Evolutionary conservation across 2,329 filamentous ascomycete genomes (phyloP), one percentile per base, ranked within the genome.

Genomic region (Berkeleyomyces basicola): DNA sequence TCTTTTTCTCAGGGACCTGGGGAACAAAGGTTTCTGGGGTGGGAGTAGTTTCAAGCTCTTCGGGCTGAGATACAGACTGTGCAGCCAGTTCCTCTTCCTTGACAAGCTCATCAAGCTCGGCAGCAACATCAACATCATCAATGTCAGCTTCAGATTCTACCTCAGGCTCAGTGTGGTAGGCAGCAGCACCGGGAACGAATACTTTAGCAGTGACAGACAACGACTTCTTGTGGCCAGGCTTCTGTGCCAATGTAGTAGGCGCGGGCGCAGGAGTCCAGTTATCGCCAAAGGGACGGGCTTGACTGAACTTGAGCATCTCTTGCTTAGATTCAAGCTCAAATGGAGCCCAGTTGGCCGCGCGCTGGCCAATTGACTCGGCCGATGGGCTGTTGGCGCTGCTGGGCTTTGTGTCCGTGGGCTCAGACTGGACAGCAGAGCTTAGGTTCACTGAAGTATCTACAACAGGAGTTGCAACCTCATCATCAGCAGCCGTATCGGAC

Each of bases 161-260:
- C 4, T 65, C 66, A 0, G 60, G 51, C 42, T 68, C 66, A 1
- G 69, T 68, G 37, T 70, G 63, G 44, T 69, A 67, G 65, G 72
- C 64, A 67, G 70, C 66, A 40, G 69, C 72, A 16, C 75, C 74
- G 11, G 80, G 79, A 3, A 77, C 79, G 70, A 93, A 95, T 0
- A 86, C 79, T 68, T 82, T 82, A 0, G 88, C 87, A 14, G 82
- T 79, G 3, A 87, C 85, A 43, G 88, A 91, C 33, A 91, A 76
- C 3, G 83, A 83, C 66, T 79, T 78, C 66, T 77, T 77, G 72
- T 71, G 70, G 1, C 62, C 49, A 9, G 46, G 61, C 44, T 59
- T 61, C 49, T 61, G 63, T 31, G 55, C 57, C 36, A 33, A 37
- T 3, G 33, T 55, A 7, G 4, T 14, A 16, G 49, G 49, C 49